phyloP scores from a whole-genome alignment of 192 early-diverging fungal genomes.

The Coemansia sp. region DNA sequence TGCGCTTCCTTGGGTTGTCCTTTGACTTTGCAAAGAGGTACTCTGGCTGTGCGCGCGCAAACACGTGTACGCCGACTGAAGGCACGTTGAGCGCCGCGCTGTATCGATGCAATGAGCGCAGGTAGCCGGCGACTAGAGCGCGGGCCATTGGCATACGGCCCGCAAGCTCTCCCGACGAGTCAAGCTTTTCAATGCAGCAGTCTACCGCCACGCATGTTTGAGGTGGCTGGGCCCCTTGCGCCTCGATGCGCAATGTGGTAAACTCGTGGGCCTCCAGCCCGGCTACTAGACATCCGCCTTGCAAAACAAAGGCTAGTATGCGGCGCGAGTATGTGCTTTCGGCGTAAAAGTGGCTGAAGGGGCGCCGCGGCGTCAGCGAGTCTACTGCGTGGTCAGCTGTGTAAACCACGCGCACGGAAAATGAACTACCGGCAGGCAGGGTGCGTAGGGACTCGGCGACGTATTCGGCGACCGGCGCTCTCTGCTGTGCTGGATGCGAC shows the following conservation, averaged over 20 bases:
- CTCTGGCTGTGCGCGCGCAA: slow-evolving; percentile 83
- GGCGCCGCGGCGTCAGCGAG: slow-evolving; percentile 40
- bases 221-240: neutral
- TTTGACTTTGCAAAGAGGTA: slow-evolving; percentile 78
- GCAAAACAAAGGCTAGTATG: slow-evolving; percentile 32
- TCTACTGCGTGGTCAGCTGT: slow-evolving; percentile 36
- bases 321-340: slow-evolving; percentile 37
- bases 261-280: slow-evolving; percentile 48
- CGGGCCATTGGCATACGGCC: slow-evolving; percentile 24
- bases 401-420: slow-evolving; percentile 30
- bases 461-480: slow-evolving; percentile 10
- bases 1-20: slow-evolving; percentile 62
- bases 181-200: slow-evolving; percentile 48
- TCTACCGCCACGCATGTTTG: slow-evolving; percentile 18
- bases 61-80: slow-evolving; percentile 56
- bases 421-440: slow-evolving; percentile 24
- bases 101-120: slow-evolving; percentile 32
- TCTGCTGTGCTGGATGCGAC: neutral
- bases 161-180: slow-evolving; percentile 37
- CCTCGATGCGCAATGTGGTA: slow-evolving; percentile 20
- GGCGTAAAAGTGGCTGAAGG: slow-evolving; percentile 22
- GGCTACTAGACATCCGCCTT: slow-evolving; percentile 26
- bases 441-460: slow-evolving; percentile 28
- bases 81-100: slow-evolving; percentile 4
- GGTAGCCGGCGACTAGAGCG: slow-evolving; percentile 38